These are phyloP conservation scores for Ceratocystis diversiconidia DNA, from an alignment of 2,329 filamentous ascomycete species.

Conservation along the genomic window DNA sequence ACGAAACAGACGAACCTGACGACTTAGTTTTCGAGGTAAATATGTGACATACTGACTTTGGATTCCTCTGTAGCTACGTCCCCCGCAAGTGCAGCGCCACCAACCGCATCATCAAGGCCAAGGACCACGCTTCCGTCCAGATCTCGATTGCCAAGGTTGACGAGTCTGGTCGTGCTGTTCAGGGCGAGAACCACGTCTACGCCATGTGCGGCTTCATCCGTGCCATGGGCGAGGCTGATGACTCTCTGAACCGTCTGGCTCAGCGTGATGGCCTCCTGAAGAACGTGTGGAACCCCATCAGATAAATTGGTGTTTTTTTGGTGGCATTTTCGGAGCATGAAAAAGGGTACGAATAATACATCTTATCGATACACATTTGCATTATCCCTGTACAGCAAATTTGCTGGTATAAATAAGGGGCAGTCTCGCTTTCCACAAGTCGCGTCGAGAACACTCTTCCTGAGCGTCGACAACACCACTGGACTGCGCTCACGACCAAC, in stretches of 20 bases:
- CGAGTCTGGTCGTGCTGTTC: slow-evolving; percentile 87
- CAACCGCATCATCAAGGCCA: slow-evolving; percentile 99
- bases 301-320: slow-evolving; percentile 32
- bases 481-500: neutral
- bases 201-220: slow-evolving; percentile 96
- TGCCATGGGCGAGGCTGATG: slow-evolving; percentile 95
- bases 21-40: neutral
- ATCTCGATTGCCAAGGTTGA: slow-evolving; percentile 96
- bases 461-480: neutral
- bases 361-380: slow-evolving; percentile 8
- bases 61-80: slow-evolving; percentile 56
- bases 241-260: slow-evolving; percentile 85
- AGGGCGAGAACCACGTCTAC: slow-evolving; percentile 94
- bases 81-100: slow-evolving; percentile 97
- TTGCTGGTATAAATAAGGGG: slow-evolving; percentile 11
- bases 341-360: slow-evolving; percentile 16
- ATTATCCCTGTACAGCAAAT: neutral
- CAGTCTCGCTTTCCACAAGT: neutral
- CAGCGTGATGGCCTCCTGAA: slow-evolving; percentile 96
- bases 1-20: neutral
- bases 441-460: neutral
- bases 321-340: slow-evolving; percentile 16
- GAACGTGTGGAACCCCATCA: slow-evolving; percentile 77
- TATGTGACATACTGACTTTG: slow-evolving; percentile 8
- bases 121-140: slow-evolving; percentile 98